phyloP scores from a whole-genome alignment of 768 basidiomycete genomes.

The Pilatotrama ljubarskyi region DNA sequence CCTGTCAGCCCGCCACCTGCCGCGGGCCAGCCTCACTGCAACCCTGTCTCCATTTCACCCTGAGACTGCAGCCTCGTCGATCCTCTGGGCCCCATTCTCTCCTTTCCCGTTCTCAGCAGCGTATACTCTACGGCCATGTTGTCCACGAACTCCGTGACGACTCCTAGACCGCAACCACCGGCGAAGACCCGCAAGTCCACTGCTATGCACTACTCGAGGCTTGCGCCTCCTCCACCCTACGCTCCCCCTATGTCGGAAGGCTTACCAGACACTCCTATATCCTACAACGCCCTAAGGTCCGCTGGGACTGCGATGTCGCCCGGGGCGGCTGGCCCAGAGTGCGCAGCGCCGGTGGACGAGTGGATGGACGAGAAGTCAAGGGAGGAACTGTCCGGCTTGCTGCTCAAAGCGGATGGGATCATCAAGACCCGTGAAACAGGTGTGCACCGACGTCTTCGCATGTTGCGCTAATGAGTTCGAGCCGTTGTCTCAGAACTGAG shows the following conservation, averaged over 20 bases:
- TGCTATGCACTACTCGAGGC: conserved; percentile 30
- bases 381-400: conserved; percentile 68
- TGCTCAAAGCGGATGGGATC: conserved; percentile 70
- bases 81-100: background rate
- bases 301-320: conserved; percentile 24
- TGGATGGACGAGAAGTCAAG: conserved; percentile 68
- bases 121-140: conserved; percentile 33
- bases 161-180: conserved; percentile 63
- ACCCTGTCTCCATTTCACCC: background rate
- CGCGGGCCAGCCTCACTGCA: no score
- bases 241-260: conserved; percentile 39
- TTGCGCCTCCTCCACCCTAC: conserved; percentile 59
- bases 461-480: background rate
- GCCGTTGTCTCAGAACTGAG: conserved; percentile 54
- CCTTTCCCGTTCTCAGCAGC: background rate
- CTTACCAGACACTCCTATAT: conserved; percentile 40
- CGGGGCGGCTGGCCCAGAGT: conserved; percentile 23
- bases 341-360: conserved; percentile 33
- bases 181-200: conserved; percentile 60
- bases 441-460: conserved; percentile 35
- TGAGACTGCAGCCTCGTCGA: background rate
- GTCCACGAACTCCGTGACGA: conserved; percentile 32
- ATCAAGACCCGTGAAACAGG: conserved; percentile 79
- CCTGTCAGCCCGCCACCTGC: no score
- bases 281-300: conserved; percentile 38